Percentiles rank a stretch among this genome's conserved stretches.
Evolutionary conservation across 306 rosid genomes (phyloP).

Genomic region (Acacia confusa): DNA sequence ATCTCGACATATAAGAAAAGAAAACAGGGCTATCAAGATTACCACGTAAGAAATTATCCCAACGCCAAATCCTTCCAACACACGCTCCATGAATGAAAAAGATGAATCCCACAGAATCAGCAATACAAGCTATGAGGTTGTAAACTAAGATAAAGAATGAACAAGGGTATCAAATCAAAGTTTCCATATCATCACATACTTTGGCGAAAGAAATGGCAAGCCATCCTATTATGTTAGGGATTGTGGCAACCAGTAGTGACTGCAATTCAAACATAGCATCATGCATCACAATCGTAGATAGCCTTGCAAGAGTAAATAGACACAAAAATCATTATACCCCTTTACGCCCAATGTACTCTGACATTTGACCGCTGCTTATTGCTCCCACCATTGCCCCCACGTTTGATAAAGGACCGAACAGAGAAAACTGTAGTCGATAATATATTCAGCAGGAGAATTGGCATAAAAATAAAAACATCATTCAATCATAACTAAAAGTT

Average conservation of each 20-base stretch:
- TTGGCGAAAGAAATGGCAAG: conserved; percentile 72
- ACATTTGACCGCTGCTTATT: conserved; percentile 73
- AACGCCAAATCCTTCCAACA: conserved; percentile 92
- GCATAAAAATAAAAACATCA: neutral
- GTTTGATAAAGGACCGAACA: conserved; percentile 74
- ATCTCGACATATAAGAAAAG: conserved; percentile 4
- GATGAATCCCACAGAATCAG: conserved; percentile 61
- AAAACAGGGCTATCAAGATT: conserved; percentile 17
- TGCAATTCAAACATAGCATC: conserved; percentile 42
- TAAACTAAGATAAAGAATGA: neutral
- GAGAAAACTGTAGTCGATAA: conserved; percentile 54
- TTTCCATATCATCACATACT: conserved; percentile 40
- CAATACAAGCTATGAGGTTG: neutral
- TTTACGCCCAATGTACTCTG: conserved; percentile 76
- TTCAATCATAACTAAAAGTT: neutral
- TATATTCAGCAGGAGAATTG: neutral
- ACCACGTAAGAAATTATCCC: conserved; percentile 94
- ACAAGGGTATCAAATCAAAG: neutral
- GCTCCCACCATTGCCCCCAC: conserved; percentile 93
- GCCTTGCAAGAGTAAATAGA: neutral
- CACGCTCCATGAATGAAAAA: conserved; percentile 77
- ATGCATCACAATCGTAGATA: neutral
- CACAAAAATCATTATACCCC: conserved; percentile 51
- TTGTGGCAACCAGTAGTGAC: conserved; percentile 74
- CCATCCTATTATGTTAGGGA: conserved; percentile 79